Evolutionary conservation across 2,329 filamentous ascomycete genomes (phyloP).

Genomic region (Trichoderma oligosporum): DNA sequence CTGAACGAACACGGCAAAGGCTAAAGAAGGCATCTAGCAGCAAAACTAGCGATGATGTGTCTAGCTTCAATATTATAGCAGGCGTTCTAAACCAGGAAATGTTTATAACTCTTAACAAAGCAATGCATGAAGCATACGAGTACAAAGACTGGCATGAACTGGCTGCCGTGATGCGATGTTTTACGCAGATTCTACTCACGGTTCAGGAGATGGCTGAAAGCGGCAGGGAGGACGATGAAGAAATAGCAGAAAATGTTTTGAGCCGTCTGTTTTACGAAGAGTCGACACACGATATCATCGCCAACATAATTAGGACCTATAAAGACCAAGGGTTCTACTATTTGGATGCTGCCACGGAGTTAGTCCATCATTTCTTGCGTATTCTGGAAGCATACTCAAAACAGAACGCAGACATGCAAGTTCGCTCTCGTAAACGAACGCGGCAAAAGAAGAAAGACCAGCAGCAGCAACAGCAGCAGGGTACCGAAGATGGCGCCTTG

Average conservation of each 20-base stretch:
- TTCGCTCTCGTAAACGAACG: slow-evolving; percentile 73
- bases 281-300: slow-evolving; percentile 81
- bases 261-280: slow-evolving; percentile 99
- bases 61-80: slow-evolving; percentile 82
- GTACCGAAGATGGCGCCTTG: slow-evolving; percentile 41
- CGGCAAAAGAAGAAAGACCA: slow-evolving; percentile 74
- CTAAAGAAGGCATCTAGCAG: slow-evolving; percentile 51
- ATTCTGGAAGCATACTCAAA: slow-evolving; percentile 93
- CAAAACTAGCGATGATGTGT: slow-evolving; percentile 50
- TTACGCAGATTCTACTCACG: slow-evolving; percentile 88
- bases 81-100: slow-evolving; percentile 91
- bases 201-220: slow-evolving; percentile 90
- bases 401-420: slow-evolving; percentile 88
- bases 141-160: slow-evolving; percentile 84
- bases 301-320: slow-evolving; percentile 77
- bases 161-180: slow-evolving; percentile 85
- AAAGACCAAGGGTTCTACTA: slow-evolving; percentile 94
- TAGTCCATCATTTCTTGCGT: slow-evolving; percentile 85
- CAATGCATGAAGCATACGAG: slow-evolving; percentile 74
- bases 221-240: slow-evolving; percentile 84
- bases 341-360: slow-evolving; percentile 84
- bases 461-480: slow-evolving; percentile 43
- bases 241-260: slow-evolving; percentile 96
- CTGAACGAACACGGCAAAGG: slow-evolving; percentile 69
- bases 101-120: slow-evolving; percentile 81